A percentile compares a stretch with the other conserved stretches of the same genome.
Evolutionary conservation across 257 asterid species (phyloP).

Genomic region (Nicotiana paniculata): DNA sequence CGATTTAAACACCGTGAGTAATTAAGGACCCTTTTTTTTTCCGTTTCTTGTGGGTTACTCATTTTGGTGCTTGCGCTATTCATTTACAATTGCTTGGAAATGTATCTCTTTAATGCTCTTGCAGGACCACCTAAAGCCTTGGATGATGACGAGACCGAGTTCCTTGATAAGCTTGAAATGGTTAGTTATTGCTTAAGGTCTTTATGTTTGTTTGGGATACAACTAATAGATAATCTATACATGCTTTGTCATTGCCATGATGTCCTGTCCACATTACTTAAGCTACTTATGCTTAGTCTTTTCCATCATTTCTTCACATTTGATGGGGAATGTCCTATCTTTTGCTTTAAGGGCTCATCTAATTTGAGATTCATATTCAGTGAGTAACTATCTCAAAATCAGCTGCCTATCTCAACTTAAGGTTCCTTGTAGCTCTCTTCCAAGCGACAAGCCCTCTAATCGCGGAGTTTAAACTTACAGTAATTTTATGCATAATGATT

Average conservation of each 20-base stretch:
- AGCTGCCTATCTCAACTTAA: not conserved
- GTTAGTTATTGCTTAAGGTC: conserved; percentile 32
- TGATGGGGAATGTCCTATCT: not conserved
- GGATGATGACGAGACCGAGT: conserved; percentile 96
- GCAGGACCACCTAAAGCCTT: conserved; percentile 96
- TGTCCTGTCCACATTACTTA: not conserved
- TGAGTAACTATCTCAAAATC: not conserved
- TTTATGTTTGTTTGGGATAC: not conserved
- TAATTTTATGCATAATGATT: not conserved
- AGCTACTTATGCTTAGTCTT: too few relatives aligned
- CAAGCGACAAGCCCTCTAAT: not conserved
- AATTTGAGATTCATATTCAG: not conserved
- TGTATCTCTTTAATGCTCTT: conserved; percentile 4
- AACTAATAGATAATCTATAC: not conserved
- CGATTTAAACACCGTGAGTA: conserved; percentile 88
- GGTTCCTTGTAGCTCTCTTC: not conserved
- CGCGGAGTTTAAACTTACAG: not conserved
- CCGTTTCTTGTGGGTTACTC: not conserved
- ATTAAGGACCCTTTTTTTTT: not conserved
- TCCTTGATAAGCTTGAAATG: conserved; percentile 71
- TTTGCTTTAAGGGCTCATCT: not conserved
- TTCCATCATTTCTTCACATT: not conserved
- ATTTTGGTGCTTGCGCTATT: not conserved
- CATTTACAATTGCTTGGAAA: not conserved
- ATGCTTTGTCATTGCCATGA: not conserved